These are phyloP conservation scores for Globomyces pollinis-pini DNA, from an alignment of 192 early-diverging fungal species.

Conservation along the genomic window DNA sequence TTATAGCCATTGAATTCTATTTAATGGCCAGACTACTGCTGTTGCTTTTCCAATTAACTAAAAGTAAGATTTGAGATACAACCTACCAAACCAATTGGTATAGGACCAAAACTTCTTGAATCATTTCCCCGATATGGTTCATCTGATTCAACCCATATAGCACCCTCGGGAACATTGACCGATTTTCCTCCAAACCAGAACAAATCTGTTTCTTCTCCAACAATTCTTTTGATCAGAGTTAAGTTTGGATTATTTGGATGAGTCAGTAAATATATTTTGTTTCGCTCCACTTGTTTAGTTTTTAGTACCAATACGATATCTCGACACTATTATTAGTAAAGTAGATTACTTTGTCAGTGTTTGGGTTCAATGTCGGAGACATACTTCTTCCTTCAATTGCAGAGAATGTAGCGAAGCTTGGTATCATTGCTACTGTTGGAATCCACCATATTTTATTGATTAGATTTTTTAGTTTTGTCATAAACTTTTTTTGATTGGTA, in stretches of 20 bases:
- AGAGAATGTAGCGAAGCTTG: neutral
- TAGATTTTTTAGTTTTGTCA: neutral
- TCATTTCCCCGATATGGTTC: neutral
- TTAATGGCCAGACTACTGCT: neutral
- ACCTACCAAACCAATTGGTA: neutral
- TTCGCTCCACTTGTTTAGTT: neutral
- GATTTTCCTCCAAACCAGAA: neutral
- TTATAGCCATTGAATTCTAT: neutral
- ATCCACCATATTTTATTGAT: neutral
- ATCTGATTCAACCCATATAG: neutral
- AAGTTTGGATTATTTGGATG: slow-evolving; percentile 5
- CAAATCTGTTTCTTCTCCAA: neutral
- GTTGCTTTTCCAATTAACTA: neutral
- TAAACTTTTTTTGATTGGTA: neutral
- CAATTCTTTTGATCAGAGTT: slow-evolving; percentile 4
- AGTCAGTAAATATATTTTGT: neutral
- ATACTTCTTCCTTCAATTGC: slow-evolving; percentile 6
- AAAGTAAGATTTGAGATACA: no score
- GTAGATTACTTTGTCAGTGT: slow-evolving; percentile 5
- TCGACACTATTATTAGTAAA: neutral
- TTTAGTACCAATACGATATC: neutral
- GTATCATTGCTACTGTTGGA: neutral
- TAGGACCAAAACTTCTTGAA: neutral
- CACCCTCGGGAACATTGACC: neutral
- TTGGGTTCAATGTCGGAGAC: slow-evolving; percentile 5